Base-by-base conservation (phyloP, 2,329 filamentous ascomycete species). In the Fusarium sp. region DNA sequence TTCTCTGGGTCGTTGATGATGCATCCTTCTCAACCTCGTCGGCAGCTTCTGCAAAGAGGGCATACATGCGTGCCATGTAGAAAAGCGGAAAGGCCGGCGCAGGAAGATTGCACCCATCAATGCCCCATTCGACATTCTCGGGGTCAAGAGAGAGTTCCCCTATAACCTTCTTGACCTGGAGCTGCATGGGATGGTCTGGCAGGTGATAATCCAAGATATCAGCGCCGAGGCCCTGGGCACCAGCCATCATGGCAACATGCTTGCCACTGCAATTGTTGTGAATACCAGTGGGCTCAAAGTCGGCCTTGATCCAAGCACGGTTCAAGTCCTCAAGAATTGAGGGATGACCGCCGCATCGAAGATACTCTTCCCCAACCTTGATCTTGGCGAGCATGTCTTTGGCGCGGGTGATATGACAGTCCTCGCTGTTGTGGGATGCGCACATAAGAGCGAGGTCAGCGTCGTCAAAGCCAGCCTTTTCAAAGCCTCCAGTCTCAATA, bases 181-280 rank as follows among this genome's bases (percentile, higher is more conserved):
- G 20, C 66, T 88, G 86, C 22, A 87, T 79, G 0, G 83, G 83
- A 66, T 85, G 81, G 0, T 69, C 68, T 0, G 79, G 69, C 0
- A 80, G 66, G 56, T 87, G 84, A 68, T 86, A 86, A 45, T 74
- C 77, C 0, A 25, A 65, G 4, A 81, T 63, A 0, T 64, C 54
- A 8, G 77, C 81, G 1, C 80, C 82, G 0, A 88, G 60, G 0
- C 82, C 81, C 31, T 77, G 80, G 0, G 85, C 80, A 2, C 82
- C 86, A 1, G 82, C 85, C 25, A 87, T 74, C 85, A 88, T 87
- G 1, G 83, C 86, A 4, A 79, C 83, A 70, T 88, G 86, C 45
- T 88, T 88, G 1, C 85, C 86, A 0, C 86, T 87, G 69, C 86
- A 88, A 66, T 87, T 87, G 61, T 84, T 87, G 58, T 79, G 82